A percentile compares a stretch with the other conserved stretches of the same genome.
These are phyloP conservation scores for Sclerotinia spermophila DNA, from an alignment of 2,329 filamentous ascomycete genomes.

Conservation along the genomic window DNA sequence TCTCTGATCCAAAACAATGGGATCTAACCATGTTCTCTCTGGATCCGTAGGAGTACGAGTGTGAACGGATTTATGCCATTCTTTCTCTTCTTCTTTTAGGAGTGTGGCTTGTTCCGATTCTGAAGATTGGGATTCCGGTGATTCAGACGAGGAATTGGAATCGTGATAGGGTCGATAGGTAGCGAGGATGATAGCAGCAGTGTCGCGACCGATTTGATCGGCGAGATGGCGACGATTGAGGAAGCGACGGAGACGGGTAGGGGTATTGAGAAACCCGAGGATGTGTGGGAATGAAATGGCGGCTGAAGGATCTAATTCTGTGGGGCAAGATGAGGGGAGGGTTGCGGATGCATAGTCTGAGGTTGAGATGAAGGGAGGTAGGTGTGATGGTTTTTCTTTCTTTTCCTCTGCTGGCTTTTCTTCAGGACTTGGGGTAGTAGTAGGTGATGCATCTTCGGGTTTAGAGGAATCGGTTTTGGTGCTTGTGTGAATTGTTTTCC, in stretches of 20 bases:
- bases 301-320: conserved; percentile 67
- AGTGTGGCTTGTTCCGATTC: conserved; percentile 59
- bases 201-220: conserved; percentile 81
- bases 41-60: conserved; percentile 52
- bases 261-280: conserved; percentile 88
- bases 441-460: conserved; percentile 19
- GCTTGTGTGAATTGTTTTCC: conserved; percentile 32
- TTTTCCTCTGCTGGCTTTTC: conserved; percentile 44
- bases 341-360: conserved; percentile 65
- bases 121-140: conserved; percentile 30
- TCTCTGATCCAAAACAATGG: conserved; percentile 71
- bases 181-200: conserved; percentile 77
- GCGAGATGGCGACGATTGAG: conserved; percentile 80
- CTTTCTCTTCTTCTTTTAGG: conserved; percentile 67
- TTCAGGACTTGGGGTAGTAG: conserved; percentile 20
- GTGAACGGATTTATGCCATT: conserved; percentile 76
- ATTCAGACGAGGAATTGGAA: conserved; percentile 32
- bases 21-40: conserved; percentile 72
- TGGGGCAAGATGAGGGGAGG: conserved; percentile 63
- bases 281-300: conserved; percentile 81
- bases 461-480: conserved; percentile 28
- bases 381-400: conserved; percentile 57
- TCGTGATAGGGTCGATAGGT: conserved; percentile 48
- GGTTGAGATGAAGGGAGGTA: conserved; percentile 69
- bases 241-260: conserved; percentile 81